Conservation (phyloP, 2,329 filamentous ascomycete genomes). For the Pseudogymnoascus sp. region DNA sequence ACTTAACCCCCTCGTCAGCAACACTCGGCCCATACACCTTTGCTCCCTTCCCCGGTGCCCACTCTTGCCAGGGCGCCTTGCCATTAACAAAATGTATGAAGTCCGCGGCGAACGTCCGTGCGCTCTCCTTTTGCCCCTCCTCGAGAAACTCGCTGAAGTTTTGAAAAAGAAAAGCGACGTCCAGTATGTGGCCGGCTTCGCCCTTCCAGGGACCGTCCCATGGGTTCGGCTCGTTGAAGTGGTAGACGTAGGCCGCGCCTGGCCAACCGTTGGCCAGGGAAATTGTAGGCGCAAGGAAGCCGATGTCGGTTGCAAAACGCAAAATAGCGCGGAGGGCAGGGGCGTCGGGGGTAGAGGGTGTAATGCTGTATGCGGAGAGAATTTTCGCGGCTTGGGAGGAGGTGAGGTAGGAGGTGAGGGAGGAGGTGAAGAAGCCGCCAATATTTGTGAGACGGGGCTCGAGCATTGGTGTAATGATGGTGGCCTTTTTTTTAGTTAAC, state of each 20-base stretch:
- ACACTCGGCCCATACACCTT: conserved; percentile 14
- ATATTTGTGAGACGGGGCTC: too few species aligned
- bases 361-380: too few species aligned
- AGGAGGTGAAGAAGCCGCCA: conserved; percentile 12
- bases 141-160: conserved; percentile 35
- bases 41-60: conserved; percentile 28
- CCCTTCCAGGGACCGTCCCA: conserved; percentile 36
- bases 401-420: conserved; percentile 10
- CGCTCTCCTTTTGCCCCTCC: conserved; percentile 26
- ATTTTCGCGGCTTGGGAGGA: too few species aligned
- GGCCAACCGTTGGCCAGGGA: conserved; percentile 32
- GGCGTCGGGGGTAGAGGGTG: too few species aligned
- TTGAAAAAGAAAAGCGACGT: conserved; percentile 37
- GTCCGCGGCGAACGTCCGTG: conserved; percentile 28
- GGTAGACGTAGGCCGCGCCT: conserved; percentile 31
- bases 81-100: conserved; percentile 22
- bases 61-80: conserved; percentile 14
- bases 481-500: conserved; percentile 3
- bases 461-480: conserved; percentile 13
- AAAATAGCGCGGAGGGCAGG: too few species aligned
- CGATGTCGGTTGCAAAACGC: conserved; percentile 35
- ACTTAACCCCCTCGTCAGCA: too few species aligned
- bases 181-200: conserved; percentile 35
- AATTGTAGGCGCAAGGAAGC: conserved; percentile 36
- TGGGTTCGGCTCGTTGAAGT: conserved; percentile 40